Conservation (phyloP, 352 stramenopile genomes). For the Pythium sukuiense region DNA sequence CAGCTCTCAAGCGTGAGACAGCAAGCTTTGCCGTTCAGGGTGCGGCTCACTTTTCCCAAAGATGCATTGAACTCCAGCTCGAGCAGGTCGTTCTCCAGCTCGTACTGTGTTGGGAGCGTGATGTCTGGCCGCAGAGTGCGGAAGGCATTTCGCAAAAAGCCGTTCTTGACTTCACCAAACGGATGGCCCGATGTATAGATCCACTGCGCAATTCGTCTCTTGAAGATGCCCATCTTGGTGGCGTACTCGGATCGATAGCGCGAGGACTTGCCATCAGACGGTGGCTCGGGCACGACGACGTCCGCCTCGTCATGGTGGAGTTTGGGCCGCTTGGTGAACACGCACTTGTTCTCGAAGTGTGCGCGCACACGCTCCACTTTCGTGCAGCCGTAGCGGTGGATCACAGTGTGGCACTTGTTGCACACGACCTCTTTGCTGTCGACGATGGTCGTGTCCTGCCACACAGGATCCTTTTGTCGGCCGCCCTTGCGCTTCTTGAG, state of each 20-base stretch:
- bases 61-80: conserved; percentile 52
- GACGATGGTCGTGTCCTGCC: conserved; percentile 55
- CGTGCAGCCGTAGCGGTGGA: conserved; percentile 64
- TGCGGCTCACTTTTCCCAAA: conserved; percentile 41
- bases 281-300: conserved; percentile 10
- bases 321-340: conserved; percentile 31
- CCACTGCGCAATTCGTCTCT: conserved; percentile 65
- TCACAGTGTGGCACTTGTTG: conserved; percentile 63
- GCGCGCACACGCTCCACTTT: conserved; percentile 74
- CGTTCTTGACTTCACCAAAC: conserved; percentile 48
- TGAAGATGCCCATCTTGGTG: conserved; percentile 58
- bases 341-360: conserved; percentile 68
- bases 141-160: conserved; percentile 45
- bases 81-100: conserved; percentile 67
- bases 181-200: conserved; percentile 57
- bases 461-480: conserved; percentile 53
- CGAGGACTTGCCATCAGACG: conserved; percentile 20
- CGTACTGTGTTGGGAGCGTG: conserved; percentile 43
- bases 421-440: conserved; percentile 64
- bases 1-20: conserved; percentile 63
- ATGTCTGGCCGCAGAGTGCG: conserved; percentile 41
- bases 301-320: conserved; percentile 16
- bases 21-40: conserved; percentile 48
- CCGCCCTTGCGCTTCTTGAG: conserved; percentile 55
- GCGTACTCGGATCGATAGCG: conserved; percentile 32